Base-by-base conservation (phyloP, 2,329 filamentous ascomycete species). In the Magnaporthiopsis rhizophila region DNA sequence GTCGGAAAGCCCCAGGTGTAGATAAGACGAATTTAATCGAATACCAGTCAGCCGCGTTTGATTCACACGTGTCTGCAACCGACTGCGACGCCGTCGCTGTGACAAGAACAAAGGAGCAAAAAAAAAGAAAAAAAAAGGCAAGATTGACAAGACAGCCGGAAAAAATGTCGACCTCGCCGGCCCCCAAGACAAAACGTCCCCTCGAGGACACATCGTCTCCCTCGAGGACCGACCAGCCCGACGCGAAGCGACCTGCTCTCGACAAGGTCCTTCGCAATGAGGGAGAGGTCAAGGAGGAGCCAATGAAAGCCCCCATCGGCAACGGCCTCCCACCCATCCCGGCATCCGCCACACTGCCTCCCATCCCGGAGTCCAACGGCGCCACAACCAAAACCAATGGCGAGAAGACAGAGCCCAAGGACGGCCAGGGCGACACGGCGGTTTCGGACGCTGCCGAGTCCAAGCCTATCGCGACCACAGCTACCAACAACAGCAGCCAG, bases 131-230 rank as follows among this genome's bases (percentile, higher is more conserved):
- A 34, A 64, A 30, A 77, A 78, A 80, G 78, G 78, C 76, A 79
- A 79, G 77, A 76, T 78, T 80, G 74, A 75, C 74, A 79, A 45
- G 79, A 78, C 73, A 76, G 78, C 75, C 71, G 76, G 74, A 74
- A 78, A 77, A 77, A 71, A 93, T 93, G 90, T 92, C 90, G 79
- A 84, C 89, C 68, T 92, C 86, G 69, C 86, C 86, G 36, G 67
- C 81, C 82, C 67, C 86, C 86, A 62, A 89, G 71, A 81, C 85
- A 68, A 99, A 99, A 86, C 92, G 95, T 73, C 95, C 95, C 67
- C 87, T 99, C 69, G 95, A 99, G 82, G 95, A 98, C 74, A 90
- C 94, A 13, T 98, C 95, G 24, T 99, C 95, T 12, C 95, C 95
- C 50, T 96, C 92, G 38, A 90, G 90, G 67, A 89, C 90, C 56